Evolutionary conservation across 805 yeast genomes (phyloP), one percentile per base, ranked within the genome.

Genomic region (Kazachstania taianensis): DNA sequence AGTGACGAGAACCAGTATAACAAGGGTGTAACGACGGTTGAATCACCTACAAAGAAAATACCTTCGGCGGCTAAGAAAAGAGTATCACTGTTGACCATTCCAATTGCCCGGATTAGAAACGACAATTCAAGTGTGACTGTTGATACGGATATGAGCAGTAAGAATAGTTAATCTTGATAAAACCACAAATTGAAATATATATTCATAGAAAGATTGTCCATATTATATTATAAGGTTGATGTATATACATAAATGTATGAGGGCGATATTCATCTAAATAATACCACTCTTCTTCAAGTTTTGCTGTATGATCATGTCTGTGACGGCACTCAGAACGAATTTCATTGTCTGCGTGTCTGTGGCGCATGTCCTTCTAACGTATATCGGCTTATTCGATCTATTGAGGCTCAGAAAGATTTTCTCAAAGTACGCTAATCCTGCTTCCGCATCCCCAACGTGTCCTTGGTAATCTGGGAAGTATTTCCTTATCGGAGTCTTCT

Each of bases 301-400:
- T 49, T 81, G 81, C 53, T 82, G 89, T 20, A 89, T 73, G 32
- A 92, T 73, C 73, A 85, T 69, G 61, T 92, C 97, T 1, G 96
- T 85, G 7, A 86, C 95, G 0, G 97, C 96, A 4, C 82, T 73
- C 38, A 92, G 67, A 13, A 92, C 96, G 52, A 87, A 89, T 51
- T 73, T 72, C 95, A 92, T 92, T 20, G 86, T 73, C 37, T 73
- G 67, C 0, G 94, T 74, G 56, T 92, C 97, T 0, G 98, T 92
- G 0, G 98, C 98, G 62, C 96, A 86, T 1, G 98, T 92, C 45
- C 86, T 66, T 61, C 86, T 96, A 16, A 84, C 81, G 54, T 92
- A 92, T 22, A 92, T 72, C n/a, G 86, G 89, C 32, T 73, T 69
- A 22, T 75, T 70, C 3, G 70, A 56, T 41, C 73, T 64, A 55